Percentiles rank a stretch among this genome's conserved stretches.
Evolutionary conservation across 2,329 filamentous ascomycete genomes (phyloP).

Genomic region (Alternaria brassicae): DNA sequence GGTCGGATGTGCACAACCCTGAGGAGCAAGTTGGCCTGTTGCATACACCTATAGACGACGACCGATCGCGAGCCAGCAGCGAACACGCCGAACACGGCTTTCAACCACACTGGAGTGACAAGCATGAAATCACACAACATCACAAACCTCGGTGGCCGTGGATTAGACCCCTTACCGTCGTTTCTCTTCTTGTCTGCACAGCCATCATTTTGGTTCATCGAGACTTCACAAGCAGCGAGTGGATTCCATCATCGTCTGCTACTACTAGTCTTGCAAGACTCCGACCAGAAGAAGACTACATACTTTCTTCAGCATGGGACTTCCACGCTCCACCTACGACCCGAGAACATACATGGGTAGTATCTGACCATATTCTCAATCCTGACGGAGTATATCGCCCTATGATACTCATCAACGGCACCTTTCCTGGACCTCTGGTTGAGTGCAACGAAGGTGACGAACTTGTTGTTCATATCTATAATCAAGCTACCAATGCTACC

Average conservation of each 20-base stretch:
- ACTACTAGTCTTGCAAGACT: conserved; percentile 14
- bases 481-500: conserved; percentile 63
- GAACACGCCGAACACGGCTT: conserved; percentile 14
- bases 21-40: conserved; percentile 36
- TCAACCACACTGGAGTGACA: conserved; percentile 10
- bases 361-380: conserved; percentile 64
- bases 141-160: conserved; percentile 12
- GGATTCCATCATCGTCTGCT: neutral
- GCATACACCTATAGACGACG: conserved; percentile 13
- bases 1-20: neutral
- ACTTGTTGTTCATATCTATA: conserved; percentile 68
- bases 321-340: conserved; percentile 57
- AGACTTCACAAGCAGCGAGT: neutral
- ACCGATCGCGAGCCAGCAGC: conserved; percentile 8
- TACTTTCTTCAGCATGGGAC: conserved; percentile 66
- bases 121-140: conserved; percentile 1
- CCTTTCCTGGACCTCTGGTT: conserved; percentile 51
- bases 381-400: conserved; percentile 60
- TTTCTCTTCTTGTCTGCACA: conserved; percentile 21
- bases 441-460: conserved; percentile 68
- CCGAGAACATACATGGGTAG: conserved; percentile 67
- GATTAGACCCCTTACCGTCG: conserved; percentile 18
- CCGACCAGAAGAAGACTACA: conserved; percentile 50
- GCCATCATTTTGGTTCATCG: neutral
- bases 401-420: conserved; percentile 53